A percentile compares a stretch with the other conserved stretches of the same genome.
Evolutionary conservation across 805 yeast species (phyloP).

Genomic region (Pichia californica): DNA sequence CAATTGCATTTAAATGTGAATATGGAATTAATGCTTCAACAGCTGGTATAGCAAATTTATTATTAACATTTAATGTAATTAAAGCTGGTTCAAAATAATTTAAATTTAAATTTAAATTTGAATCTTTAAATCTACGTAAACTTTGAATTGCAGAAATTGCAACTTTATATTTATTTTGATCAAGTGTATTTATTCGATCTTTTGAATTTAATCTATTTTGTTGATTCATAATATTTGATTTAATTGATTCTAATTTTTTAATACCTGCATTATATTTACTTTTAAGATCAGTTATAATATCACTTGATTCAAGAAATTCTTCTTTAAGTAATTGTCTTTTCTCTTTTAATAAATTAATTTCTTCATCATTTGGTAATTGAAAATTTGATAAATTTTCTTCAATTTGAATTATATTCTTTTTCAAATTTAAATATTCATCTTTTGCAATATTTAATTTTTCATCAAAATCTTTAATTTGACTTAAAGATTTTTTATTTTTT

Average conservation of each 20-base stretch:
- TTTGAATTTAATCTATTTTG: conserved; percentile 30
- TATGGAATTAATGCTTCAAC: conserved; percentile 52
- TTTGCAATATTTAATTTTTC: conserved; percentile 33
- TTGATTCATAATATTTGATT: conserved; percentile 13
- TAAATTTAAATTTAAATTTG: conserved; percentile 10
- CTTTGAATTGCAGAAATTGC: conserved; percentile 34
- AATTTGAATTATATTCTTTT: conserved; percentile 13
- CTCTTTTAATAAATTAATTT: conserved; percentile 18
- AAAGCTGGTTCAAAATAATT: conserved; percentile 71
- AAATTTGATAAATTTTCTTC: conserved; percentile 12
- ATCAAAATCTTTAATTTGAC: conserved; percentile 29
- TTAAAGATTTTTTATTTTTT: conserved; percentile 28
- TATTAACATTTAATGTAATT: conserved; percentile 50
- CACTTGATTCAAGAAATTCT: conserved; percentile 16
- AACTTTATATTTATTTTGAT: conserved; percentile 23
- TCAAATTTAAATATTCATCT: conserved; percentile 25
- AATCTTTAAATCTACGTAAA: conserved; percentile 33
- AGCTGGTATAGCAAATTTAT: conserved; percentile 43
- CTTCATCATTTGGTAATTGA: conserved; percentile 14
- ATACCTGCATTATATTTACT: conserved; percentile 13
- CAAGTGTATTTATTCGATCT: conserved; percentile 47
- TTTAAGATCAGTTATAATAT: conserved; percentile 14
- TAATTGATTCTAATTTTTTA: conserved; percentile 15
- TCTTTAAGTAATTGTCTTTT: conserved; percentile 24
- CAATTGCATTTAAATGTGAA: conserved; percentile 53